Percentiles rank a stretch among this genome's conserved stretches.
These are phyloP conservation scores for Juncus inflexus DNA, from an alignment of 176 grass and related monocot species.

Conservation along the genomic window DNA sequence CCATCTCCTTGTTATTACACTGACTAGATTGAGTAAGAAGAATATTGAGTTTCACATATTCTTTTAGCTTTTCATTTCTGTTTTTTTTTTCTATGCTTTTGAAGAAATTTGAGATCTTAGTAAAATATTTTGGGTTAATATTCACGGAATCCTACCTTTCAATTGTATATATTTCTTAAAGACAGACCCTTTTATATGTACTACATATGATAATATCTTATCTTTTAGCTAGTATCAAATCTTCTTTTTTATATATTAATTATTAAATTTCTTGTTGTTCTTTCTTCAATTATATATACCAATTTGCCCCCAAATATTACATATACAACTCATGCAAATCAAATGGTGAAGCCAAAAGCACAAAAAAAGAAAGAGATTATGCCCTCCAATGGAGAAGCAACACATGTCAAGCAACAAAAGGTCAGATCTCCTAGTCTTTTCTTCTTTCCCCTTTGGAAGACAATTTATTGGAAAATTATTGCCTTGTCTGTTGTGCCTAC, in stretches of 20 bases:
- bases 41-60: conserved; percentile 23
- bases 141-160: conserved; percentile 11
- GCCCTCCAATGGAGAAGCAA: conserved; percentile 23
- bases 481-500: conserved; percentile 21
- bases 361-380: conserved; percentile 14
- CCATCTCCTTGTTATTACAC: not conserved
- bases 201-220: conserved; percentile 34
- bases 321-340: not conserved
- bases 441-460: conserved; percentile 19
- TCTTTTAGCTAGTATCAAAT: not conserved
- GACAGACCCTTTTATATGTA: not conserved
- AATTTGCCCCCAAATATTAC: no score
- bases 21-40: conserved; percentile 26
- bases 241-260: conserved; percentile 10
- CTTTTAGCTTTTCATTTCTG: conserved; percentile 13
- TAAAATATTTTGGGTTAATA: conserved; percentile 25
- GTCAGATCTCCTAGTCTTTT: conserved; percentile 27
- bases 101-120: conserved; percentile 26
- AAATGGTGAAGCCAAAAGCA: not conserved
- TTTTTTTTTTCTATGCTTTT: conserved; percentile 3
- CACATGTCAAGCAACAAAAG: conserved; percentile 29
- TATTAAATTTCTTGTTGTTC: conserved; percentile 4
- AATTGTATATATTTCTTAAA: conserved; percentile 31
- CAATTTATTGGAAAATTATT: conserved; percentile 38
- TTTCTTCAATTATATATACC: conserved; percentile 3